Base-by-base conservation (phyloP, 2,329 filamentous ascomycete genomes). In the Fusarium euwallaceae region DNA sequence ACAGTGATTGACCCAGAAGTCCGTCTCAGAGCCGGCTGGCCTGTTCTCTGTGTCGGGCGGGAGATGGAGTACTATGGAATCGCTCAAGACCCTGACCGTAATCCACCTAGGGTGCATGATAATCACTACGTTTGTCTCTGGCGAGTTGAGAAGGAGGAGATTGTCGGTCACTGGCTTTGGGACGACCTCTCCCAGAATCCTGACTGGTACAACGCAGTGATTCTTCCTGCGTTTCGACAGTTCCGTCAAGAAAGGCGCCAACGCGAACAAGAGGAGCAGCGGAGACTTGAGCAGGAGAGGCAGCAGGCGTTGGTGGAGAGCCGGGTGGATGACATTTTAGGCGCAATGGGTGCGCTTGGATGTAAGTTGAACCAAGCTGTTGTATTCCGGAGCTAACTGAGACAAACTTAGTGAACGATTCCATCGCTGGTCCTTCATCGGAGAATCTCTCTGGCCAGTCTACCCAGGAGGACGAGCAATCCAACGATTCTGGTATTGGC, bases 111-210 rank as follows among this genome's bases (percentile, higher is more conserved):
- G 14, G 34, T 41, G 32, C 53, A 53, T 11, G 24, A 29, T 8
- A 32, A 17, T 22, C 66, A 61, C 34, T 58, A 55, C 6, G 17
- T 61, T 6, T 73, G 51, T 9, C 29, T 70, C 5, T 58, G 56
- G 58, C 11, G 41, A 24, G 43, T 63, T 32, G 20, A 43, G 24
- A n/a, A 24, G 17, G 37, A 70, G 2, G 51, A 66, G 17, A 22
- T 61, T 20, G 37, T 56, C 12, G 56, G 51, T 2, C n/a, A 22
- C n/a, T 72, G 22, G 61, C 6, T 17, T n/a, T 63, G 53, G 66
- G 16, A 56, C n/a, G 24, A 60, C 11, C 55, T 73, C 6, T 63
- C 22, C 14, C 51, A 12, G 4, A 22, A 36, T 2, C 32, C 20
- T 6, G 14, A 70, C 20, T 72, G 41, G 61, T 62, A 70, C 39